Conservation (phyloP, 108 stramenopile species). For the Cyclotella cryptica region DNA sequence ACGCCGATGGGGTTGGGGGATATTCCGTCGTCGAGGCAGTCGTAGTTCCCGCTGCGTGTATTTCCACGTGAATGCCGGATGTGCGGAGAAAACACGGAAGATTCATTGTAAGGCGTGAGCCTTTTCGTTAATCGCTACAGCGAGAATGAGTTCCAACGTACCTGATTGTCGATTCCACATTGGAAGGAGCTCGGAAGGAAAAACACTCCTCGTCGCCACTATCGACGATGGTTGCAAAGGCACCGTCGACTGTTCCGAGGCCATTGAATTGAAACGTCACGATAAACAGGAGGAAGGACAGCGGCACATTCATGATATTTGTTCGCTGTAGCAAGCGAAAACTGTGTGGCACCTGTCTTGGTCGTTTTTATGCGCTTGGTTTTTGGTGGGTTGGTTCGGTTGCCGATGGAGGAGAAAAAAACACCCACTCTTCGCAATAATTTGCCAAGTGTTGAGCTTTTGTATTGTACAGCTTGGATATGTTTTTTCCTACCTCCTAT, state of each 20-base stretch:
- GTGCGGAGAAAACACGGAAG: not conserved
- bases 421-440: too few species aligned
- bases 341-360: too few species aligned
- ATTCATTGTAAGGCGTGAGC: not conserved
- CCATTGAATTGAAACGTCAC: slow-evolving; percentile 3
- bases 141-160: slow-evolving; percentile 1
- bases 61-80: not conserved
- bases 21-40: slow-evolving; percentile 47
- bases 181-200: slow-evolving; percentile 34
- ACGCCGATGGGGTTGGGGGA: slow-evolving; percentile 48
- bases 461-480: too few species aligned
- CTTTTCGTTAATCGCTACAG: not conserved
- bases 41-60: slow-evolving; percentile 38
- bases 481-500: too few species aligned
- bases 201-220: slow-evolving; percentile 51
- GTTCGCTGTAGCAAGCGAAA: too few species aligned
- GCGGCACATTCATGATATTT: too few species aligned
- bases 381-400: too few species aligned
- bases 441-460: too few species aligned
- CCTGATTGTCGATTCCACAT: slow-evolving; percentile 34
- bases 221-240: slow-evolving; percentile 36
- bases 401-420: too few species aligned
- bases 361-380: too few species aligned
- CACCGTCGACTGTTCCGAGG: slow-evolving; percentile 22
- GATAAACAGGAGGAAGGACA: too few species aligned